A percentile compares a stretch with the other conserved stretches of the same genome.
Conservation (phyloP, 1,139 yeast genomes). For the Candida labiduridarum region DNA sequence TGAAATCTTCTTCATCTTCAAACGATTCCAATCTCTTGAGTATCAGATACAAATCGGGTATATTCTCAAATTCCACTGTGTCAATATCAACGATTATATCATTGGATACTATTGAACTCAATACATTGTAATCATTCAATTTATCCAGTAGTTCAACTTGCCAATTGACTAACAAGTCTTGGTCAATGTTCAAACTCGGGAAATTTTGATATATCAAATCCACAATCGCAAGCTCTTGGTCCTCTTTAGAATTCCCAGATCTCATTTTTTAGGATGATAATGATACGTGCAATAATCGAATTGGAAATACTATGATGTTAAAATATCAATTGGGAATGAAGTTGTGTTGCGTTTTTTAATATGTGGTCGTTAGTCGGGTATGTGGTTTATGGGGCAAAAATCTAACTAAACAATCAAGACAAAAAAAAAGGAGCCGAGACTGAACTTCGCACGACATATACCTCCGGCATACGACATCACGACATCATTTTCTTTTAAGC, state of each 20-base stretch:
- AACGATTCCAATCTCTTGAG: constrained; percentile 21
- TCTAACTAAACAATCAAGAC: not conserved
- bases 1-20: constrained; percentile 33
- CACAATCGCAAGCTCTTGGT: constrained; percentile 15
- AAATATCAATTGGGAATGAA: not conserved
- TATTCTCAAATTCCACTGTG: constrained; percentile 1
- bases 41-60: not conserved
- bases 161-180: constrained; percentile 36
- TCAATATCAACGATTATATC: constrained; percentile 11
- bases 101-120: constrained; percentile 26
- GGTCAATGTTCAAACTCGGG: constrained; percentile 29
- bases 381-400: not conserved
- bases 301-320: not conserved
- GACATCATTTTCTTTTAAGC: too few species aligned
- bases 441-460: not conserved
- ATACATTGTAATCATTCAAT: constrained; percentile 20
- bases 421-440: not conserved
- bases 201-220: constrained; percentile 27
- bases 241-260: constrained; percentile 10
- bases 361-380: not conserved
- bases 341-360: not conserved
- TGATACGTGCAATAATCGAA: not conserved
- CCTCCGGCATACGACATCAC: too few species aligned
- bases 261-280: constrained; percentile 5
- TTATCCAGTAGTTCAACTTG: constrained; percentile 36